These are phyloP conservation scores for Chrysoporthe austroafricana DNA, from an alignment of 2,329 filamentous ascomycete species.

Conservation along the genomic window DNA sequence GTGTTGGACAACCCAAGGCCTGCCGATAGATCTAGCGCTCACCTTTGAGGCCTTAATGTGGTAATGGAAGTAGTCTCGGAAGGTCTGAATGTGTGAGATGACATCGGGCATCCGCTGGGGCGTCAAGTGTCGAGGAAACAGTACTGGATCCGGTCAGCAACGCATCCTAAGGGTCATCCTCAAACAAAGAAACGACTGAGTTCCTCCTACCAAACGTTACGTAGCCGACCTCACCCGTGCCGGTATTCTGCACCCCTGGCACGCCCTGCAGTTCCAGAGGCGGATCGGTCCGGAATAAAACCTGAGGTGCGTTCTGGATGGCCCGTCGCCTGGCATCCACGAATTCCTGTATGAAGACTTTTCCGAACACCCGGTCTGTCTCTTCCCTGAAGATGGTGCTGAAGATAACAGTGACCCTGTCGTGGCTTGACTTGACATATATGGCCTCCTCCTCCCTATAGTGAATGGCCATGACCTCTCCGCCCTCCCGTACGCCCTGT, in stretches of 20 bases:
- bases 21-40: constrained; percentile 27
- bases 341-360: constrained; percentile 98
- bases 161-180: background rate
- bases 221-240: constrained; percentile 89
- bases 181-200: background rate
- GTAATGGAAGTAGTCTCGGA: constrained; percentile 99
- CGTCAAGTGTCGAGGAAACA: constrained; percentile 94
- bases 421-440: constrained; percentile 96
- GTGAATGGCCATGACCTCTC: constrained; percentile 93
- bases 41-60: constrained; percentile 99
- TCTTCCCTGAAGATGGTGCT: constrained; percentile 98
- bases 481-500: constrained; percentile 85
- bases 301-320: constrained; percentile 97
- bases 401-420: constrained; percentile 98
- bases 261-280: constrained; percentile 89
- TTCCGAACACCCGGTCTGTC: constrained; percentile 95
- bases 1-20: constrained; percentile 19
- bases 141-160: constrained; percentile 58
- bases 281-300: constrained; percentile 92
- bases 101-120: constrained; percentile 89
- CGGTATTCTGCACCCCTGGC: constrained; percentile 75
- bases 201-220: constrained; percentile 84
- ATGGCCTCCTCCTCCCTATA: constrained; percentile 99
- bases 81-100: constrained; percentile 99
- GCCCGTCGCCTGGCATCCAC: constrained; percentile 93